Evolutionary conservation across 257 asterid genomes (phyloP), one percentile per base, ranked within the genome.

Genomic region (Jasminum sambac): DNA sequence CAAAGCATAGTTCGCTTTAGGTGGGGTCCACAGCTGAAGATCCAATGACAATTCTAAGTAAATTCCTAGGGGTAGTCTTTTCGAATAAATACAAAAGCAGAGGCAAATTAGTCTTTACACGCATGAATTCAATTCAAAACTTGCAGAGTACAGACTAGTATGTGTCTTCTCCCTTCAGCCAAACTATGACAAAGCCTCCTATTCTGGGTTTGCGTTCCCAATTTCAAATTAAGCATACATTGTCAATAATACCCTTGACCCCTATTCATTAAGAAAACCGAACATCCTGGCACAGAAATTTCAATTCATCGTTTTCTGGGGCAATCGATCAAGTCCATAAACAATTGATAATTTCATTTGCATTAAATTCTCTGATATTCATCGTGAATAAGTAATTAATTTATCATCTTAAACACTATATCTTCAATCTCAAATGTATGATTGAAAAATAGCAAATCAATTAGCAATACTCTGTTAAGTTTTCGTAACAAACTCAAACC

Each of bases 171-270:
- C 26, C 63, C 8, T 42, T 36, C 42, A 2, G 55, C 46, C 23
- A 60, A 37, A 57, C 44, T 38, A 43, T 26, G 65, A 40, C 76
- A 72, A 24, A 25, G 39, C 14, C 43, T 69, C 38, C 44, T 58
- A 19, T 70, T 62, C 50, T 62, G 24, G 38, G 21, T 50, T 55
- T 65, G 75, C 69, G 57, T 63, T 63, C 37, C 73, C 70, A 6
- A 67, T 64, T 36, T 64, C 36, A 0, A 17, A 70, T 19, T 57
- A 44, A 8, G n/a, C 6, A 16, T 11, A 16, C 9, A 21, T 66
- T 23, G 64, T 13, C 73, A 10, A 6, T 13, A 50, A 64, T 68
- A 46, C 67, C 70, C 60, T 38, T 59, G 64, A 17, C 64, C 39
- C 21, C 19, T 57, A 59, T 59, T 30, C 36, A 57, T 65, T 64